A percentile compares a stretch with the other conserved stretches of the same genome.
Conservation (phyloP, 1,139 yeast genomes). For the Taiozyma onychis region DNA sequence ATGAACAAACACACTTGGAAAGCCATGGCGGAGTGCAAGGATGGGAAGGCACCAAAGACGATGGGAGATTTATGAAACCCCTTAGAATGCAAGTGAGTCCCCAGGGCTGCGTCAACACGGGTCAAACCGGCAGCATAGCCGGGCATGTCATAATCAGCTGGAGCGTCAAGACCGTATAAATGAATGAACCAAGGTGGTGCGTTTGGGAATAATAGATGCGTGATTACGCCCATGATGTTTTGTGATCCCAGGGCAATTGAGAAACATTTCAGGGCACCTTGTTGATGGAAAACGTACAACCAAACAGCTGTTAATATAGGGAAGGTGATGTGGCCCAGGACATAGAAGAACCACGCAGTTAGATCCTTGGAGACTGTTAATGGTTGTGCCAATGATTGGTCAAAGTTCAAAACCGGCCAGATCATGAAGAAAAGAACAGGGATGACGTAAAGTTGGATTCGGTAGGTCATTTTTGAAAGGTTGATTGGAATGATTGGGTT, state of each 20-base stretch:
- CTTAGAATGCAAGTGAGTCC: conserved; percentile 53
- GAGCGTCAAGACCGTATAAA: conserved; percentile 47
- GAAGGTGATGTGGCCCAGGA: conserved; percentile 50
- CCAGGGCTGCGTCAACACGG: conserved; percentile 56
- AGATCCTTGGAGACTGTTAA: conserved; percentile 41
- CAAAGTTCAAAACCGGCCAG: conserved; percentile 24
- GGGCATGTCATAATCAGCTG: conserved; percentile 51
- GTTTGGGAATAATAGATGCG: conserved; percentile 57
- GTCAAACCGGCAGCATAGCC: conserved; percentile 70
- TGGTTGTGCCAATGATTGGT: conserved; percentile 13
- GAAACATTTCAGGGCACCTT: conserved; percentile 51
- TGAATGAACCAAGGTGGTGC: conserved; percentile 74
- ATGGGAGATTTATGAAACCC: conserved; percentile 66
- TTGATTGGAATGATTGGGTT: conserved; percentile 6
- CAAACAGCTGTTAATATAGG: conserved; percentile 61
- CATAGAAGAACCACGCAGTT: conserved; percentile 56
- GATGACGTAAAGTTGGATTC: conserved; percentile 18
- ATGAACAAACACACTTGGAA: conserved; percentile 44
- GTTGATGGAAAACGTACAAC: conserved; percentile 61
- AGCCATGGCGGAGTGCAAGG: conserved; percentile 62
- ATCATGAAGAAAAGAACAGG: conserved; percentile 18
- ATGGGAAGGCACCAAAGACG: conserved; percentile 68
- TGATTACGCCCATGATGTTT: conserved; percentile 52
- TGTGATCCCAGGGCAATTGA: conserved; percentile 51
- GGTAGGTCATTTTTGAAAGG: conserved; percentile 10